Evolutionary conservation across 176 grass and related monocot genomes (phyloP).

Genomic region (Triticum aestivum): DNA sequence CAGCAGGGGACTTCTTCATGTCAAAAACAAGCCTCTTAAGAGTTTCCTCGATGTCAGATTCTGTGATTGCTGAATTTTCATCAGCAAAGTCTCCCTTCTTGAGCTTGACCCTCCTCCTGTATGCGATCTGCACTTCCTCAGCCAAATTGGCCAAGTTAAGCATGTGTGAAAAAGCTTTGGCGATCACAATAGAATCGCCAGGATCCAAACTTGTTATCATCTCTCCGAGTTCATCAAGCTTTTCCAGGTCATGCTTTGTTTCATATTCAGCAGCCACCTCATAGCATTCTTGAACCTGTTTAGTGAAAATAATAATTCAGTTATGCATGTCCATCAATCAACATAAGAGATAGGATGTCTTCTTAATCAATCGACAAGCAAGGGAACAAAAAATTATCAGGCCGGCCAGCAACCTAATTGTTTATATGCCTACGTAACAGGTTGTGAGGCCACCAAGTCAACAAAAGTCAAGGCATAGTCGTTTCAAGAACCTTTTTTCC

Average conservation of each 20-base stretch:
- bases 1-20: conserved; percentile 62
- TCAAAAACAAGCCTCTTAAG: conserved; percentile 64
- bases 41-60: conserved; percentile 79
- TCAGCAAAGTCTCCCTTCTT: conserved; percentile 75
- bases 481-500: not conserved
- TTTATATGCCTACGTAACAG: not conserved
- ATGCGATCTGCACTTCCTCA: conserved; percentile 74
- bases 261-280: conserved; percentile 70
- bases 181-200: conserved; percentile 66
- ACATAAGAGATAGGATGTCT: not conserved
- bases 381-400: not conserved
- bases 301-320: not conserved
- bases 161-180: conserved; percentile 80
- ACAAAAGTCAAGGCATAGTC: not conserved
- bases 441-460: not conserved
- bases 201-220: conserved; percentile 77
- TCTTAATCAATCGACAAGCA: conserved; percentile 4
- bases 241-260: conserved; percentile 48
- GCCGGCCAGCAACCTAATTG: not conserved
- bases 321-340: conserved; percentile 8
- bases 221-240: conserved; percentile 64
- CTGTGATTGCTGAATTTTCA: conserved; percentile 67
- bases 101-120: conserved; percentile 71
- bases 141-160: conserved; percentile 84
- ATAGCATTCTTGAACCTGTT: conserved; percentile 81